Base-by-base conservation (phyloP, 768 basidiomycete genomes). In the Piloderma croceum region DNA sequence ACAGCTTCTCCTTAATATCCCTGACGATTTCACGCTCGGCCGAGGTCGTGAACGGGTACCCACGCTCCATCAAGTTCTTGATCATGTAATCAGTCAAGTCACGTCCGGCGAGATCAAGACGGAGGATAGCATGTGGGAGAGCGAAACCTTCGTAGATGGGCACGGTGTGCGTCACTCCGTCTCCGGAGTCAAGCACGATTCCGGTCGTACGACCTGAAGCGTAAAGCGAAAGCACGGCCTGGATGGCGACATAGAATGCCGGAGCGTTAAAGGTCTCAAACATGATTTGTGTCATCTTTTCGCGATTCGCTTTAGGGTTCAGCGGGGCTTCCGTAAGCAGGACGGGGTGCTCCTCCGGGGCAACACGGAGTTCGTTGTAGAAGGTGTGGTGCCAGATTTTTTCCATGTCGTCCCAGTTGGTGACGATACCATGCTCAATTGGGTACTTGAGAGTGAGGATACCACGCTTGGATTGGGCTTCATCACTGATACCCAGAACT, bases 281-380 rank as follows among this genome's bases (percentile, higher is more conserved):
- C 88, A 91, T 90, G 78, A 90, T 90, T 64, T 92, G 88, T 48
- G 88, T 90, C 83, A 86, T 90, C 76, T 90, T 89, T 71, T 90
- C 89, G 56, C 89, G 71, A 70, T 91, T 91, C 42, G 83, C 83
- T 71, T 91, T 91, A 52, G 90, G 89, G 73, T 93, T 93, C 51
- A 90, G 76, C 15, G 90, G 89, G 21, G 90, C 90, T 66, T 93
- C 90, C 46, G 90, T 93, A 59, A 91, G 73, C 43, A 93, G 75
- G 53, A 91, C 83, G 47, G 90, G 90, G 72, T 91, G 87, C 71
- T 90, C 88, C 64, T 92, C 88, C 21, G 90, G 89, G 4, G 88
- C 89, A 52, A 92, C 88, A 68, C 89, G 88, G 45, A 90, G 81
- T 65, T 90, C 90, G 62, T 92, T 92, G 79, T 90, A 82, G 68